A percentile compares a stretch with the other conserved stretches of the same genome.
Evolutionary conservation across 2,329 filamentous ascomycete species (phyloP).

Genomic region (Camillea tinctor): DNA sequence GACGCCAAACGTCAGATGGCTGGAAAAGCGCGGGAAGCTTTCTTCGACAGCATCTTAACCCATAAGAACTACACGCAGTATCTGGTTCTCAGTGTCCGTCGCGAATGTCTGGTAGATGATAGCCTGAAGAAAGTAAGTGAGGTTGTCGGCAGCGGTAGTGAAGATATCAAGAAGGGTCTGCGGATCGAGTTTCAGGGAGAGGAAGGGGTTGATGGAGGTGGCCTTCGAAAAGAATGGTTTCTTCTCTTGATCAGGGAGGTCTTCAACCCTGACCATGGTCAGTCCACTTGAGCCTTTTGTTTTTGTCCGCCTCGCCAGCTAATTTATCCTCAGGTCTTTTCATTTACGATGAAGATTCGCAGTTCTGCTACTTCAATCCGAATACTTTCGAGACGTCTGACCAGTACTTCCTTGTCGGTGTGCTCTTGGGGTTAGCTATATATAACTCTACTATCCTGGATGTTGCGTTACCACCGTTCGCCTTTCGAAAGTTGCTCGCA

Average conservation of each 20-base stretch:
- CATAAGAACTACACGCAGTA: slow-evolving; percentile 73
- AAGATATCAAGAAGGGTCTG: slow-evolving; percentile 88
- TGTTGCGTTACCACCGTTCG: slow-evolving; percentile 82
- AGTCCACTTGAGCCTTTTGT: slow-evolving; percentile 29
- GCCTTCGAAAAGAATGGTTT: slow-evolving; percentile 93
- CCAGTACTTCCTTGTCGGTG: slow-evolving; percentile 87
- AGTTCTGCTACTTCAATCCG: slow-evolving; percentile 91
- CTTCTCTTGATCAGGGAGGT: slow-evolving; percentile 82
- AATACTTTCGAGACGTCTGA: slow-evolving; percentile 87
- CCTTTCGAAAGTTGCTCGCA: slow-evolving; percentile 82
- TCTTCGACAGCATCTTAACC: slow-evolving; percentile 84
- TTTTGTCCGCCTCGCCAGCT: background rate
- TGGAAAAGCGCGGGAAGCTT: slow-evolving; percentile 81
- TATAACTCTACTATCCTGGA: slow-evolving; percentile 95
- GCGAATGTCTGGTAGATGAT: slow-evolving; percentile 86
- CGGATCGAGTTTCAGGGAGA: slow-evolving; percentile 84
- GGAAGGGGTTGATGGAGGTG: slow-evolving; percentile 88
- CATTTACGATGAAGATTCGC: slow-evolving; percentile 85
- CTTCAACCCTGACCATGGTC: slow-evolving; percentile 87
- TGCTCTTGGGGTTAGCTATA: slow-evolving; percentile 83
- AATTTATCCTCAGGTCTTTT: slow-evolving; percentile 67
- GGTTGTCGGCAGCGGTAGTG: slow-evolving; percentile 74
- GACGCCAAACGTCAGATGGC: slow-evolving; percentile 90
- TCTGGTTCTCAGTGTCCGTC: slow-evolving; percentile 71
- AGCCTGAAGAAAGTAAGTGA: slow-evolving; percentile 82